phyloP scores from a whole-genome alignment of 129 eudicot species.

The Dittrichia graveolens region DNA sequence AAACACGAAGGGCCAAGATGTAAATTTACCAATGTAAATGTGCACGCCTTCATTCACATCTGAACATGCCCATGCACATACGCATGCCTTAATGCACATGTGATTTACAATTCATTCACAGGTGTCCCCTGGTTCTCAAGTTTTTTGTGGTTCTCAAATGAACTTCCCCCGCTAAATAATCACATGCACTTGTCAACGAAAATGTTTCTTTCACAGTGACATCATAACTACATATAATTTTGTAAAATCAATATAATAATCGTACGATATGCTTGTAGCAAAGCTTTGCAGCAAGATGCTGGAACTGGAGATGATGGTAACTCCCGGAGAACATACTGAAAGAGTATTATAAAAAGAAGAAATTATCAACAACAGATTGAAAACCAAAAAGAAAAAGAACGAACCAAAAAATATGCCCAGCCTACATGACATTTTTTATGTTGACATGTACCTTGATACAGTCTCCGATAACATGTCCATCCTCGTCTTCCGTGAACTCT shows the following conservation, averaged over 20 bases:
- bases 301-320: slow-evolving; percentile 99
- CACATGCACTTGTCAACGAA: not conserved
- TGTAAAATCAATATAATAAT: slow-evolving; percentile 18
- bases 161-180: too few species aligned
- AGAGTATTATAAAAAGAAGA: not conserved
- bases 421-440: not conserved
- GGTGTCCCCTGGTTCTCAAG: too few species aligned
- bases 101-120: too few species aligned
- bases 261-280: slow-evolving; percentile 92
- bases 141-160: too few species aligned
- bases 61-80: too few species aligned
- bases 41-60: too few species aligned
- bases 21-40: too few species aligned
- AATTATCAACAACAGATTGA: not conserved
- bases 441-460: slow-evolving; percentile 69
- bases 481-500: slow-evolving; percentile 81
- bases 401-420: not conserved
- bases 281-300: slow-evolving; percentile 98
- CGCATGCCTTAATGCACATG: too few species aligned
- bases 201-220: not conserved
- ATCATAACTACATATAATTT: not conserved
- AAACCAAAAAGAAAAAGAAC: not conserved
- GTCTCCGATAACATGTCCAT: slow-evolving; percentile 90
- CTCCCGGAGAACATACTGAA: slow-evolving; percentile 87
- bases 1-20: too few species aligned